A percentile compares a stretch with the other conserved stretches of the same genome.
Conservation (phyloP, 257 asterid species). For the Vinca minor region DNA sequence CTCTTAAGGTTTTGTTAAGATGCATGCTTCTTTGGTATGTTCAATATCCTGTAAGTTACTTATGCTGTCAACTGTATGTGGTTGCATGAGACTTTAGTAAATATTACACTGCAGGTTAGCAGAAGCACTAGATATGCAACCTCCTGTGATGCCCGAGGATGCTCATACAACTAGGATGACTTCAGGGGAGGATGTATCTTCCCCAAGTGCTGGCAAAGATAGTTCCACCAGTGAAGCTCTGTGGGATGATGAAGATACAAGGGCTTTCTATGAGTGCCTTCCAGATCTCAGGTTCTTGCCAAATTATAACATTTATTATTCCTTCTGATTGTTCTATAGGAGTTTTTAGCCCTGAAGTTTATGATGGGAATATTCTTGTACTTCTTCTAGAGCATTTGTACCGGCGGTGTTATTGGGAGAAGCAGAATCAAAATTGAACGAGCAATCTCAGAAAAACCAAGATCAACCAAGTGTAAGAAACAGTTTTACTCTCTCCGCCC, state of each 20-base stretch:
- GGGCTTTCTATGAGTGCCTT: slow-evolving; percentile 87
- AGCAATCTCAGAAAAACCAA: slow-evolving; percentile 69
- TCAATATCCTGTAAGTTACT: not conserved
- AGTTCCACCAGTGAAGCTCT: slow-evolving; percentile 70
- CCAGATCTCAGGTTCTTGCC: slow-evolving; percentile 94
- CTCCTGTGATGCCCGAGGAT: slow-evolving; percentile 98
- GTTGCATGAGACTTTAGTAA: slow-evolving; percentile 1
- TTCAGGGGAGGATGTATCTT: slow-evolving; percentile 75
- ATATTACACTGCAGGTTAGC: slow-evolving; percentile 54
- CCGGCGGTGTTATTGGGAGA: slow-evolving; percentile 99
- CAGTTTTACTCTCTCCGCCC: too few relatives aligned
- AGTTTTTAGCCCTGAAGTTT: not conserved
- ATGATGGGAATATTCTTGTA: slow-evolving; percentile 9
- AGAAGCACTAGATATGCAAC: slow-evolving; percentile 94
- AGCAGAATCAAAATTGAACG: slow-evolving; percentile 69
- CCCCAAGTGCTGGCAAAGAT: slow-evolving; percentile 69
- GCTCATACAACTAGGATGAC: slow-evolving; percentile 94
- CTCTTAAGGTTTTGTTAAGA: slow-evolving; percentile 4
- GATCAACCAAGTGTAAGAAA: slow-evolving; percentile 66
- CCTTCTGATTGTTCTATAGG: slow-evolving; percentile 16
- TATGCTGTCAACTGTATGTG: not conserved
- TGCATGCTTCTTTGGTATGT: not conserved
- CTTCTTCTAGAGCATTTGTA: slow-evolving; percentile 83
- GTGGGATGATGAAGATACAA: slow-evolving; percentile 99
- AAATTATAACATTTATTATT: slow-evolving; percentile 11